A percentile compares a stretch with the other conserved stretches of the same genome.
Evolutionary conservation across 2,329 filamentous ascomycete genomes (phyloP).

Genomic region (Alternaria burnsii): DNA sequence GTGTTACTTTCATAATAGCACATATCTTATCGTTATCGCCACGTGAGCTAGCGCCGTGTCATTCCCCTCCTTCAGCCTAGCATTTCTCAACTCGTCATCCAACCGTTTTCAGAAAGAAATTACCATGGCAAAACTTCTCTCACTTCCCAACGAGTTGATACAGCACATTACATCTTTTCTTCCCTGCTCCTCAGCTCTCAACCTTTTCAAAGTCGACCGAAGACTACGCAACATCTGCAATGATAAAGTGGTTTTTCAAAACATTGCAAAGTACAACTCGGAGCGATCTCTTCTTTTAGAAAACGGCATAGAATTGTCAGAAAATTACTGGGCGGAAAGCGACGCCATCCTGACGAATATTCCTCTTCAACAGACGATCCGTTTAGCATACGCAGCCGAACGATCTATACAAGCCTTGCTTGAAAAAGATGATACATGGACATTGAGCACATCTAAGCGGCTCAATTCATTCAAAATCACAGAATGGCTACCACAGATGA

Average conservation of each 20-base stretch:
- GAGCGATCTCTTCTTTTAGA: not conserved
- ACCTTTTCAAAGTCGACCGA: slow-evolving; percentile 20
- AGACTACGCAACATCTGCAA: slow-evolving; percentile 25
- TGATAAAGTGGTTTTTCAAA: slow-evolving; percentile 26
- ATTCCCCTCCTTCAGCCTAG: not conserved
- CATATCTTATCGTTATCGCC: slow-evolving; percentile 1
- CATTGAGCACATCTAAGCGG: not conserved
- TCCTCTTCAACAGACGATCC: slow-evolving; percentile 19
- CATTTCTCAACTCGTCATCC: not conserved
- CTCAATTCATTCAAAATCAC: slow-evolving; percentile 12
- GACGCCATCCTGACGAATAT: slow-evolving; percentile 9
- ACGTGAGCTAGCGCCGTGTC: not conserved
- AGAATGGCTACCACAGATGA: slow-evolving; percentile 34
- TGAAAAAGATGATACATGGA: not conserved
- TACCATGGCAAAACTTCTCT: not conserved
- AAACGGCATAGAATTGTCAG: not conserved
- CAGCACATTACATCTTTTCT: slow-evolving; percentile 29
- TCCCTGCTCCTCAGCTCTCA: slow-evolving; percentile 27
- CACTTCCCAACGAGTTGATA: slow-evolving; percentile 32
- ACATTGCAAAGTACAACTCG: slow-evolving; percentile 20
- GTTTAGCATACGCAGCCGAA: slow-evolving; percentile 29
- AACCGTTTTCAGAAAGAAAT: not conserved
- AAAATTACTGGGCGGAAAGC: slow-evolving; percentile 18
- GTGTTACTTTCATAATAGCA: not conserved
- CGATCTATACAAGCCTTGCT: slow-evolving; percentile 4